A percentile compares a stretch with the other conserved stretches of the same genome.
Evolutionary conservation across 1,284 basidiomycete genomes (phyloP).

Genomic region (Rhizoctonia solani): DNA sequence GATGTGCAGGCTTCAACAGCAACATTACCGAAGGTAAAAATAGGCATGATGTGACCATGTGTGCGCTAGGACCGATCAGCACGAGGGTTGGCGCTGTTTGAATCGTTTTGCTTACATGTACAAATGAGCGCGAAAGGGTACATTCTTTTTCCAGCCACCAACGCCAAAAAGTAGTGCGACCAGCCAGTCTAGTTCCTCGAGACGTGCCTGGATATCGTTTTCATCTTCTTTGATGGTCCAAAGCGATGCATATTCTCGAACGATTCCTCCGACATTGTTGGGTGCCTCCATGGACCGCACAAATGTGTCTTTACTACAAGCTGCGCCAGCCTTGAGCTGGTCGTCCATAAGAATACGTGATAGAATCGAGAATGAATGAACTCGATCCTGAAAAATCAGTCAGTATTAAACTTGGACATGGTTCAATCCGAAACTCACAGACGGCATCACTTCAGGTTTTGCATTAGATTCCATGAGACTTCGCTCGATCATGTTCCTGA

Average conservation of each 20-base stretch:
- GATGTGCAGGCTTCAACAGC: conserved; percentile 11
- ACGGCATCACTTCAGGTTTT: no score
- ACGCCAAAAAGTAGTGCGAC: conserved; percentile 29
- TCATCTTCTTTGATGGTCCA: conserved; percentile 24
- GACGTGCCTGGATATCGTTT: conserved; percentile 12
- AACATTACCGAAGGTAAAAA: conserved; percentile 35
- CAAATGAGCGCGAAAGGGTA: conserved; percentile 34
- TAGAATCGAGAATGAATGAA: conserved; percentile 33
- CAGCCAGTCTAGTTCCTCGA: conserved; percentile 35
- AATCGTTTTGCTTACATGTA: conserved; percentile 38
- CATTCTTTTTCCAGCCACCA: conserved; percentile 33
- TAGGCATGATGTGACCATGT: conserved; percentile 34
- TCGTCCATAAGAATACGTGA: conserved; percentile 32
- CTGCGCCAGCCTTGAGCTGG: conserved; percentile 30
- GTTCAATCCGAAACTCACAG: no score
- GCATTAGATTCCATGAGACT: conserved; percentile 44
- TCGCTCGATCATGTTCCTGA: conserved; percentile 42
- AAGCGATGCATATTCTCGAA: conserved; percentile 33
- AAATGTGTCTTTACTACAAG: background rate
- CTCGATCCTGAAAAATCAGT: no score
- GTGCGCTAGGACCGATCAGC: conserved; percentile 20
- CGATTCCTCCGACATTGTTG: conserved; percentile 7
- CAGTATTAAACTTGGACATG: no score
- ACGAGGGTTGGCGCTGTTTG: background rate
- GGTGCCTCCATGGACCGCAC: conserved; percentile 32